These are phyloP conservation scores for Penicillium canescens DNA, from an alignment of 495 filamentous ascomycete species.

Conservation along the genomic window DNA sequence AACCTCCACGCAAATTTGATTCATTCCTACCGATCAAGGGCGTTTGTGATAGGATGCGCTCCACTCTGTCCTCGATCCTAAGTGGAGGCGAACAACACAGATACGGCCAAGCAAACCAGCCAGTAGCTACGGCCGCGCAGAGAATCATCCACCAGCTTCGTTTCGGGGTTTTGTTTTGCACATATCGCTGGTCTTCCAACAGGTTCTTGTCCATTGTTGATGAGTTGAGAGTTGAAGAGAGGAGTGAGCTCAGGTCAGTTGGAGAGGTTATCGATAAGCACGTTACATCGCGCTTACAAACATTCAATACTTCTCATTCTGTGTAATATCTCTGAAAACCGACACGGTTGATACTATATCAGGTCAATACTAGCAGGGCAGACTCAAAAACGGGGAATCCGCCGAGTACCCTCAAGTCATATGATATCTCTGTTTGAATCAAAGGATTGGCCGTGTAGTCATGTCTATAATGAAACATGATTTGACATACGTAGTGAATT, in stretches of 20 bases:
- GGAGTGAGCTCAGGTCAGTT: neutral
- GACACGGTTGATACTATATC: no score
- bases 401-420: no score
- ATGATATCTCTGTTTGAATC: no score
- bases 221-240: neutral
- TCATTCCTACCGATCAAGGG: slow-evolving; percentile 70
- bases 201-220: neutral
- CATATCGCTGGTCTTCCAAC: slow-evolving; percentile 1
- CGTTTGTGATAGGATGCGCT: slow-evolving; percentile 66
- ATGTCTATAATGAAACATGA: no score
- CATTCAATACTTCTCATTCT: no score
- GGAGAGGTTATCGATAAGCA: slow-evolving; percentile 1
- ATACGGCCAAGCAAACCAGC: slow-evolving; percentile 19
- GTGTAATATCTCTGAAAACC: no score
- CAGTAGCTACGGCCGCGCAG: slow-evolving; percentile 6
- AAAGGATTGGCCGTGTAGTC: no score
- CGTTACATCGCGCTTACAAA: neutral
- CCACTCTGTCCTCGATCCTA: slow-evolving; percentile 64
- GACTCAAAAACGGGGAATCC: no score
- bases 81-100: slow-evolving; percentile 14
- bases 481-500: no score
- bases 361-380: no score
- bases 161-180: neutral
- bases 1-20: neutral
- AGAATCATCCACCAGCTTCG: slow-evolving; percentile 14